A percentile compares a stretch with the other conserved stretches of the same genome.
Evolutionary conservation across 2,329 filamentous ascomycete genomes (phyloP).

Genomic region (Hypomyces rosellus): DNA sequence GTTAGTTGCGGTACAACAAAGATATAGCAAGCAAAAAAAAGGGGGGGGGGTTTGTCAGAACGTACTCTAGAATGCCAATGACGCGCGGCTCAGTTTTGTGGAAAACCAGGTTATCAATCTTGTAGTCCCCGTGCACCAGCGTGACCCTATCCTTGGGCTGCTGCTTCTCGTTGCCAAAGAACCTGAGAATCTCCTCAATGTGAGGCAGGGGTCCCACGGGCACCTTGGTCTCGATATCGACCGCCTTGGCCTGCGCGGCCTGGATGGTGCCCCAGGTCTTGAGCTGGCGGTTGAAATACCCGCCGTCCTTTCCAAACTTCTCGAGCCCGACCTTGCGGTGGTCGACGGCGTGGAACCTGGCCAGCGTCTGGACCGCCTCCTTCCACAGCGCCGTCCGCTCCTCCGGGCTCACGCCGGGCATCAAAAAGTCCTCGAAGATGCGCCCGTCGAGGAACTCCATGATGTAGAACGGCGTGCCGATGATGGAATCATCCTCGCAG

Average conservation of each 20-base stretch:
- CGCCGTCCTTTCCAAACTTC: slow-evolving; percentile 63
- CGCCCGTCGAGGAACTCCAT: slow-evolving; percentile 94
- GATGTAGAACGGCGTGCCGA: slow-evolving; percentile 93
- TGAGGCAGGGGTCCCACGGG: slow-evolving; percentile 78
- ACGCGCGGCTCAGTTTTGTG: slow-evolving; percentile 82
- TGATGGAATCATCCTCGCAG: slow-evolving; percentile 72
- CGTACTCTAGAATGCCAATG: slow-evolving; percentile 83
- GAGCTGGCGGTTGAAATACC: slow-evolving; percentile 84
- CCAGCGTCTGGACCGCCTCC: slow-evolving; percentile 75
- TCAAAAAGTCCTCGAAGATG: slow-evolving; percentile 82
- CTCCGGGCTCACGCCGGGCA: slow-evolving; percentile 62
- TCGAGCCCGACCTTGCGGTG: slow-evolving; percentile 61
- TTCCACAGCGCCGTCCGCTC: slow-evolving; percentile 80
- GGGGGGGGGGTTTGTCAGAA: slow-evolving; percentile 10
- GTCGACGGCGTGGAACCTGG: slow-evolving; percentile 73
- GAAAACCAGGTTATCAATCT: slow-evolving; percentile 87
- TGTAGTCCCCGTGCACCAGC: slow-evolving; percentile 93
- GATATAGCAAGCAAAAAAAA: background rate
- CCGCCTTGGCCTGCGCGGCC: slow-evolving; percentile 65
- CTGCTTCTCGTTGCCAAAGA: slow-evolving; percentile 62
- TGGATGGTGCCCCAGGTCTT: slow-evolving; percentile 76
- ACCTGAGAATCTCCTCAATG: slow-evolving; percentile 71
- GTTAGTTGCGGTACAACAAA: background rate
- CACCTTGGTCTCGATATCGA: slow-evolving; percentile 69
- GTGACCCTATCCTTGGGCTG: slow-evolving; percentile 74